phyloP scores from a whole-genome alignment of 179 eudicot genomes.

The Pouteria campechiana region DNA sequence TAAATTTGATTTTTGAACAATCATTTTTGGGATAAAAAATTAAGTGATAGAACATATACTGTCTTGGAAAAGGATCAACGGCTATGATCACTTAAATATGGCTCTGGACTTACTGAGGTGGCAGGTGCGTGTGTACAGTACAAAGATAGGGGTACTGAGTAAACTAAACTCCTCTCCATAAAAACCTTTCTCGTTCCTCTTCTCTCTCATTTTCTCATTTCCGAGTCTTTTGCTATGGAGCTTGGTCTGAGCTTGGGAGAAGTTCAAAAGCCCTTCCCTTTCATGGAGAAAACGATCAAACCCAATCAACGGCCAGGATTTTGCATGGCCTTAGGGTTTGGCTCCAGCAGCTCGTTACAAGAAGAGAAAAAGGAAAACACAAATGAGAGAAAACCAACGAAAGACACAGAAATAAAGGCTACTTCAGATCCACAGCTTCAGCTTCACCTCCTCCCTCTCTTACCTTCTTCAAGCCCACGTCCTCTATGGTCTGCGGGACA shows the following conservation, averaged over 20 bases:
- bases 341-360: background rate
- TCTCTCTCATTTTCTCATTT: background rate
- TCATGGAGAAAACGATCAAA: constrained; percentile 7
- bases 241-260: constrained; percentile 68
- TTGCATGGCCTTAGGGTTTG: constrained; percentile 35
- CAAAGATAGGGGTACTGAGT: too few relatives aligned
- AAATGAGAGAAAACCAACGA: background rate
- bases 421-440: constrained; percentile 36
- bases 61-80: too few relatives aligned
- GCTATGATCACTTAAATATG: too few relatives aligned
- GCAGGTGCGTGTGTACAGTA: too few relatives aligned
- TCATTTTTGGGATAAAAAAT: too few relatives aligned
- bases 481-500: background rate
- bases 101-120: too few relatives aligned
- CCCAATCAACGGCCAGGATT: constrained; percentile 14
- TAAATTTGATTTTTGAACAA: too few relatives aligned
- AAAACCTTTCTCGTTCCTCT: too few relatives aligned
- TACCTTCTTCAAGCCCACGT: background rate
- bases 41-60: too few relatives aligned
- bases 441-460: constrained; percentile 48
- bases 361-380: constrained; percentile 2
- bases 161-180: too few relatives aligned
- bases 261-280: constrained; percentile 12
- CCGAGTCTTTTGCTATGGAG: constrained; percentile 32
- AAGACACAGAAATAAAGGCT: constrained; percentile 13